Base-by-base conservation (phyloP, 2,329 filamentous ascomycete genomes). In the Verticillium dahliae region DNA sequence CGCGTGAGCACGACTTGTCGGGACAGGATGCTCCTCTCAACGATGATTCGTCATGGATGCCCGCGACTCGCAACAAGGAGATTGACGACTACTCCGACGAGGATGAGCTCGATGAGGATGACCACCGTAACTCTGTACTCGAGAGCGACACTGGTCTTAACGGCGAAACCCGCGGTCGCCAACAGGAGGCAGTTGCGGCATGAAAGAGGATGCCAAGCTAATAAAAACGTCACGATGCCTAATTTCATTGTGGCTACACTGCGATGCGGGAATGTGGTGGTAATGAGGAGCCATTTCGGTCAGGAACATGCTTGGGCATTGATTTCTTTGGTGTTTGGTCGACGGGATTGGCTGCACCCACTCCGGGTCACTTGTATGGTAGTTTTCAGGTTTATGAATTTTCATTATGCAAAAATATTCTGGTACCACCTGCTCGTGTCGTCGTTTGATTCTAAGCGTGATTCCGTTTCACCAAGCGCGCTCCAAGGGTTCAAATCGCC, bases 21-120 rank as follows among this genome's bases (percentile, higher is more conserved):
- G 83, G 83, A 57, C 94, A 97, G 77, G 93, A 97, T 72, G 84
- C 85, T 57, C 89, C 91, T 15, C 77, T 92, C 65, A 86, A 92
- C 65, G 90, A 91, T 71, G 83, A 88, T 62, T 91, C 94, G 72
- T 91, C 90, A 13, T 97, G 94, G 94, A 86, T 93, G 39, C 89
- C 89, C 6, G 90, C 90, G 14, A 84, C 85, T 45, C 79, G 77
- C 31, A 88, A 90, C 70, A 81, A 84, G 69, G 79, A 79, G 22
- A 81, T 80, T 33, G 81, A 81, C 22, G 78, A 86, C 61, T 82
- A 84, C 62, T 83, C 86, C 35, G 85, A 87, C 14, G 88, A 90
- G 1, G 86, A 89, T 18, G 86, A 88, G 13, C 85, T 87, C 22
- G 83, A 84, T 35, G 85, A 87, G 14, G 81, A 80, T 1, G 79